Evolutionary conservation across 2,329 filamentous ascomycete genomes (phyloP).

Genomic region (Drechslerella coelobrocha): DNA sequence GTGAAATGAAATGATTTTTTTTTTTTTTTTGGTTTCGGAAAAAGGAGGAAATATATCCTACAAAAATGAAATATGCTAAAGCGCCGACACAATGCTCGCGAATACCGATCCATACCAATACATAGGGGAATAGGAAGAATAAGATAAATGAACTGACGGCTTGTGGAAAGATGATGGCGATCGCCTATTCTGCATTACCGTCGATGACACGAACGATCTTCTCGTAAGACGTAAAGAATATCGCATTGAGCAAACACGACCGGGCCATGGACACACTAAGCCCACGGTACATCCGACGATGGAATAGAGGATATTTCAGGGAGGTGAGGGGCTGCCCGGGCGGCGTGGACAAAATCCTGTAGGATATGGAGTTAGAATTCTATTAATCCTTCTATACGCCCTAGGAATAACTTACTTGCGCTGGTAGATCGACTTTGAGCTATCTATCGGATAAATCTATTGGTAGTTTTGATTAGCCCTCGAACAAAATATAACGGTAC

Average conservation of each 20-base stretch:
- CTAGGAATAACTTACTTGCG: conserved; percentile 58
- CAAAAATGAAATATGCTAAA: conserved; percentile 12
- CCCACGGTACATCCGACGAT: conserved; percentile 79
- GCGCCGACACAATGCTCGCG: conserved; percentile 25
- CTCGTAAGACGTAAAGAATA: conserved; percentile 90
- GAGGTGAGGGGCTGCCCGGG: conserved; percentile 52
- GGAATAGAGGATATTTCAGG: conserved; percentile 79
- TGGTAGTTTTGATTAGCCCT: no score
- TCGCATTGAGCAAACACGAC: conserved; percentile 81
- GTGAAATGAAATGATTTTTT: background rate
- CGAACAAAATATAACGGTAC: background rate
- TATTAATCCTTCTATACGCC: background rate
- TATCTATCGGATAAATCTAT: conserved; percentile 63
- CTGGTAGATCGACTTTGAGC: conserved; percentile 67
- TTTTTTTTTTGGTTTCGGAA: background rate
- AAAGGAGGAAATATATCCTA: conserved; percentile 5
- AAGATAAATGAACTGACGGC: background rate
- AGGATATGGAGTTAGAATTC: conserved; percentile 52
- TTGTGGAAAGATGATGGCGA: background rate
- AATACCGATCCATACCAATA: background rate
- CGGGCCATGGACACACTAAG: conserved; percentile 82
- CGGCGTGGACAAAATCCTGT: conserved; percentile 41
- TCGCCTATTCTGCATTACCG: conserved; percentile 26
- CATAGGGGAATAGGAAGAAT: conserved; percentile 4
- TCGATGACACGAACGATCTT: conserved; percentile 67